Conservation (phyloP, 164 flowering plant genomes). For the Dillenia suffruticosa region DNA sequence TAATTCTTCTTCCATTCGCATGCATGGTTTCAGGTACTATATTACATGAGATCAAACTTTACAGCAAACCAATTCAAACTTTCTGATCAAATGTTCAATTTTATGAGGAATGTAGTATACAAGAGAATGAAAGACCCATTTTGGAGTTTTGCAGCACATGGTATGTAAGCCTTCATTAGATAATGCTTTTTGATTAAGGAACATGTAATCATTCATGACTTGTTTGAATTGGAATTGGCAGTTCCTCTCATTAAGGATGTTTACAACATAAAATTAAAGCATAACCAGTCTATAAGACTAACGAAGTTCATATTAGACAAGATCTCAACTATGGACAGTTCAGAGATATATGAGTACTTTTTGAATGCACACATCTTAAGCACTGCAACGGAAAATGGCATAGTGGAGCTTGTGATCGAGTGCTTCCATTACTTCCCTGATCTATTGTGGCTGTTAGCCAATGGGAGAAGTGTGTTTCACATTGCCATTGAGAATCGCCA, state of each 20-base stretch:
- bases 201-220: too few relatives aligned
- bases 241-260: conserved; percentile 3
- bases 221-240: neutral
- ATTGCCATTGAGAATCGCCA: conserved; percentile 5
- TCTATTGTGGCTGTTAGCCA: neutral
- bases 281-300: neutral
- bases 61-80: too few relatives aligned
- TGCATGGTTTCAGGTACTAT: too few relatives aligned
- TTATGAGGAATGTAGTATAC: too few relatives aligned
- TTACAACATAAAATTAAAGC: neutral
- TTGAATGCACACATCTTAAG: neutral
- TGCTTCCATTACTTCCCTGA: conserved; percentile 2
- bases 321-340: neutral
- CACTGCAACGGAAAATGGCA: conserved; percentile 2
- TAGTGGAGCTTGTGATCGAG: neutral
- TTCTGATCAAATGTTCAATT: too few relatives aligned
- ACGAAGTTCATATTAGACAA: neutral
- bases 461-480: neutral
- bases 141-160: too few relatives aligned
- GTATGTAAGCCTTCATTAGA: too few relatives aligned
- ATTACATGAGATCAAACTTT: too few relatives aligned
- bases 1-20: too few relatives aligned
- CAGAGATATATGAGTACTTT: neutral
- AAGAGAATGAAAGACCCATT: too few relatives aligned
- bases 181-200: too few relatives aligned